Percentiles rank a stretch among this genome's conserved stretches.
phyloP scores from a whole-genome alignment of 2,329 filamentous ascomycete species.

The Trichophyton equinum region DNA sequence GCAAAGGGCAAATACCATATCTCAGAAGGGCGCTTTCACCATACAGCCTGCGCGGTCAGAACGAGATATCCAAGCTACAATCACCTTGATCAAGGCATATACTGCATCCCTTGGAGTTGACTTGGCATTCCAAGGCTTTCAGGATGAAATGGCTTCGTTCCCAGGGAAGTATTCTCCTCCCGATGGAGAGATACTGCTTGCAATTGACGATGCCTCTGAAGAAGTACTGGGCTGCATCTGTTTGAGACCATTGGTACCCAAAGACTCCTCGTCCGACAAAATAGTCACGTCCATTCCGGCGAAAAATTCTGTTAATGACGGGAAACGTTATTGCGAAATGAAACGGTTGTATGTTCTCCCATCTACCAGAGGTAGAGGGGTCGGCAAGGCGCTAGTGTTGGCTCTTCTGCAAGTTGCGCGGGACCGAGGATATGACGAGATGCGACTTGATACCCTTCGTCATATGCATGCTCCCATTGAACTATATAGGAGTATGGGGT shows the following conservation, averaged over 20 bases:
- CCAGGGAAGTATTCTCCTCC: conserved; percentile 41
- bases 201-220: conserved; percentile 5
- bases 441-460: conserved; percentile 45
- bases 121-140: conserved; percentile 46
- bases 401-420: conserved; percentile 35
- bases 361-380: conserved; percentile 36
- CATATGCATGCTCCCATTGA: conserved; percentile 40
- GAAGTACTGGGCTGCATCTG: conserved; percentile 39
- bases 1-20: not conserved
- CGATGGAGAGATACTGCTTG: conserved; percentile 9
- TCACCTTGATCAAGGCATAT: conserved; percentile 32
- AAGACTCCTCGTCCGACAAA: conserved; percentile 9
- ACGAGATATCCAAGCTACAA: conserved; percentile 7
- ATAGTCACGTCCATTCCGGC: conserved; percentile 16
- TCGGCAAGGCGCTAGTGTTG: conserved; percentile 38
- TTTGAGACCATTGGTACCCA: conserved; percentile 26
- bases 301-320: not conserved
- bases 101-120: conserved; percentile 39
- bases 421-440: conserved; percentile 38
- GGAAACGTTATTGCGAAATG: conserved; percentile 37
- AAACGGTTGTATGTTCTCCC: conserved; percentile 45
- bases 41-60: conserved; percentile 9
- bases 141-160: conserved; percentile 39
- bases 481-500: conserved; percentile 41
- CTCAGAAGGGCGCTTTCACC: not conserved